A percentile compares a stretch with the other conserved stretches of the same genome.
These are phyloP conservation scores for Abelmoschus esculentus DNA, from an alignment of 345 rosid genomes.

Conservation along the genomic window DNA sequence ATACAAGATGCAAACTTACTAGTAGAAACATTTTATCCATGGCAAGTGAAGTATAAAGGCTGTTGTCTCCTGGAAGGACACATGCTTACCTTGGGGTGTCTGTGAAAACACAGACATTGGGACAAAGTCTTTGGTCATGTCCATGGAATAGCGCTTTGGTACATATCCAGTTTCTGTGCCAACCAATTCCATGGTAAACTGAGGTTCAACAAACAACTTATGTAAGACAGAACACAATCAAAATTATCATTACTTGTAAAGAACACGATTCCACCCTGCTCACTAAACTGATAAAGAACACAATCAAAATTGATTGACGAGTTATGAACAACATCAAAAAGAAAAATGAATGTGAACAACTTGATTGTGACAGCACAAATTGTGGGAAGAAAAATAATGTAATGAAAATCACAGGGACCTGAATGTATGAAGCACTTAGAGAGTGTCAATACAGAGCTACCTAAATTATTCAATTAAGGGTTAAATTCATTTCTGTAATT, in stretches of 20 bases:
- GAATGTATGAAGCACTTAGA: neutral
- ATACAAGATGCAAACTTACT: neutral
- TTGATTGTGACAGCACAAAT: neutral
- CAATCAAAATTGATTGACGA: no score
- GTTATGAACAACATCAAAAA: no score
- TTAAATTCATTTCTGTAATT: neutral
- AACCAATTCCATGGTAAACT: slow-evolving; percentile 69
- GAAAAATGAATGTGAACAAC: no score
- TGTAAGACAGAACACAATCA: neutral
- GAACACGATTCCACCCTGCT: neutral
- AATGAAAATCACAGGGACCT: neutral
- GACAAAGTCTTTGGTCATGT: slow-evolving; percentile 61
- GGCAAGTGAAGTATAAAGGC: neutral
- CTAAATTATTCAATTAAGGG: neutral
- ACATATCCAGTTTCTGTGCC: slow-evolving; percentile 52
- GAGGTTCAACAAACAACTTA: slow-evolving; percentile 12
- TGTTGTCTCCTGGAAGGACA: neutral
- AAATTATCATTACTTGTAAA: no score
- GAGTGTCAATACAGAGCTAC: neutral
- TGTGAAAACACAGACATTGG: slow-evolving; percentile 68
- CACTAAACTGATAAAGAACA: neutral
- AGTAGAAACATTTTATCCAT: neutral
- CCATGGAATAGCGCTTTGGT: slow-evolving; percentile 63
- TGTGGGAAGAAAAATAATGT: neutral
- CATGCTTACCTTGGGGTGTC: slow-evolving; percentile 49